Percentiles rank a stretch among this genome's conserved stretches.
phyloP scores from a whole-genome alignment of 1,284 basidiomycete species.

The Termitomyces sp. region DNA sequence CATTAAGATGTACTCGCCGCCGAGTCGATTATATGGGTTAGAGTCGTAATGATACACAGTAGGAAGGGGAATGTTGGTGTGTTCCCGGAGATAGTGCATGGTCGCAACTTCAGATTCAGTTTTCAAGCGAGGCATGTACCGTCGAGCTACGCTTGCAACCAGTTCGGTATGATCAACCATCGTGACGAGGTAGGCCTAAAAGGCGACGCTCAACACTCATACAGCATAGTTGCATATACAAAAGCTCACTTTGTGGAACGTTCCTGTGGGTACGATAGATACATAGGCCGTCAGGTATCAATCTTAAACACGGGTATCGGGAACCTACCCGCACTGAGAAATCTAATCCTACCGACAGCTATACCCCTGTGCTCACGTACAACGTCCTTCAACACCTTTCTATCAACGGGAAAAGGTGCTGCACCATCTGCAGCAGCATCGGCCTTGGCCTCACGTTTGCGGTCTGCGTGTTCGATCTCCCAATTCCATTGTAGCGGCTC shows the following conservation, averaged over 20 bases:
- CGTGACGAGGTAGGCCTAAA: conserved; percentile 69
- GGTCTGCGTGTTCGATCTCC: conserved; percentile 60
- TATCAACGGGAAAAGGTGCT: conserved; percentile 66
- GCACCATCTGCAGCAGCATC: conserved; percentile 55
- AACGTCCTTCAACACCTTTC: conserved; percentile 66
- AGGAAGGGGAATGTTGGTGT: conserved; percentile 67
- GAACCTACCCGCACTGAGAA: conserved; percentile 66
- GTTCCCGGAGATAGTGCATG: conserved; percentile 65
- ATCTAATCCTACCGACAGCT: conserved; percentile 64
- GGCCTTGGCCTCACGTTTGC: conserved; percentile 52
- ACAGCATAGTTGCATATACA: not conserved
- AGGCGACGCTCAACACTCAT: conserved; percentile 7
- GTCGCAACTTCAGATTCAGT: conserved; percentile 81
- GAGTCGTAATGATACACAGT: conserved; percentile 70
- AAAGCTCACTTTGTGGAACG: conserved; percentile 63
- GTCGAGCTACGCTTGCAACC: conserved; percentile 72
- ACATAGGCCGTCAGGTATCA: not conserved
- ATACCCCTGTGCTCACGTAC: conserved; percentile 62
- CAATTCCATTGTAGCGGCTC: conserved; percentile 55
- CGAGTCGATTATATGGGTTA: conserved; percentile 76
- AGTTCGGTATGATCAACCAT: conserved; percentile 56
- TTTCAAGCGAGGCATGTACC: conserved; percentile 78
- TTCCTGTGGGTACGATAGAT: conserved; percentile 43
- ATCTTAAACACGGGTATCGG: conserved; percentile 10
- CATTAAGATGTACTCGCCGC: conserved; percentile 81